phyloP scores from a whole-genome alignment of 108 stramenopile genomes.

The Fragilaria crotonensis region DNA sequence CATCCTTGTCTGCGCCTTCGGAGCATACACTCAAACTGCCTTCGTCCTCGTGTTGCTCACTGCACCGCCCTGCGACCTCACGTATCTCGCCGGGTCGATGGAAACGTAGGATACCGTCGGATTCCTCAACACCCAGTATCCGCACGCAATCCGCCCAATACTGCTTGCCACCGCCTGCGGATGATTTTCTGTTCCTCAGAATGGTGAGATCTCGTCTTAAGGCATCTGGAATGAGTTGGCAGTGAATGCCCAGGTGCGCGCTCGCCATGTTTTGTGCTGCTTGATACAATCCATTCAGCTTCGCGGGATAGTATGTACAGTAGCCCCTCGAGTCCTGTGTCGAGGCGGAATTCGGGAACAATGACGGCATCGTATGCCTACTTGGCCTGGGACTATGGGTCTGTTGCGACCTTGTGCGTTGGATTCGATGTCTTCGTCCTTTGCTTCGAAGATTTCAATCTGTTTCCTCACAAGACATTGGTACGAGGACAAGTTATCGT shows the following conservation, averaged over 20 bases:
- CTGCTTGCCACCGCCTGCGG: constrained; percentile 25
- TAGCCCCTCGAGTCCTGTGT: constrained; percentile 19
- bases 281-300: constrained; percentile 31
- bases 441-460: constrained; percentile 40
- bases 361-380: constrained; percentile 53
- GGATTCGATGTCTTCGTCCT: constrained; percentile 21
- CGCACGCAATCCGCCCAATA: constrained; percentile 32
- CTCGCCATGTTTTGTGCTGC: constrained; percentile 44
- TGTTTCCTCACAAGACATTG: constrained; percentile 42
- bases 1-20: no score
- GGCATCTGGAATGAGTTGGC: constrained; percentile 19
- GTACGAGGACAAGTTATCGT: constrained; percentile 33
- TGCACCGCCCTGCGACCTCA: no score
- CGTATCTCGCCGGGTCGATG: no score
- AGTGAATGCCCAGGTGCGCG: constrained; percentile 22
- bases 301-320: constrained; percentile 38
- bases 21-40: no score
- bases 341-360: constrained; percentile 21
- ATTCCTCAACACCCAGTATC: constrained; percentile 20
- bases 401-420: constrained; percentile 38
- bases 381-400: constrained; percentile 33
- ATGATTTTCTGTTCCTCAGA: constrained; percentile 12
- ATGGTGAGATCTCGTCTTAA: neutral
- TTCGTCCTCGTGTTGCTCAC: no score
- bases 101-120: constrained; percentile 1